These are phyloP conservation scores for Arthrobotrys sinensis DNA, from an alignment of 2,329 filamentous ascomycete species.

Conservation along the genomic window DNA sequence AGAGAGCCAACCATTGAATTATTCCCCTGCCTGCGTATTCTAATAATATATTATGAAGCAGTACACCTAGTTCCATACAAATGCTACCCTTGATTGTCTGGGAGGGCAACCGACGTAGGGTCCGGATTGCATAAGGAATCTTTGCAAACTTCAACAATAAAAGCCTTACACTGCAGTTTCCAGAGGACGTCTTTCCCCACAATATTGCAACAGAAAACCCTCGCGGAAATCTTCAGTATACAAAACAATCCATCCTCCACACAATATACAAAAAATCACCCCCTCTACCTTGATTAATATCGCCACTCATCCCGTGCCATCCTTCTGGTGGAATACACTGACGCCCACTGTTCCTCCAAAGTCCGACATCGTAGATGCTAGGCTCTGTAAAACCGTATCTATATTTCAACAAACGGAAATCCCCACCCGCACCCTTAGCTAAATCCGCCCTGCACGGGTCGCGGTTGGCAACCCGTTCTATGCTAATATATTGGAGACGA, in stretches of 20 bases:
- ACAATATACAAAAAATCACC: constrained; percentile 16
- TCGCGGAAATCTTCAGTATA: too few species aligned
- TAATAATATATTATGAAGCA: too few species aligned
- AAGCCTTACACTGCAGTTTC: too few species aligned
- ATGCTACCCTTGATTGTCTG: too few species aligned
- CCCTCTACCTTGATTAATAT: constrained; percentile 21
- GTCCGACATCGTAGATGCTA: constrained; percentile 10
- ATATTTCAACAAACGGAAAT: constrained; percentile 3
- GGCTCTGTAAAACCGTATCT: neutral
- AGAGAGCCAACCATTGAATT: too few species aligned
- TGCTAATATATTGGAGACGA: neutral
- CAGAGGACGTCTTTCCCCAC: too few species aligned
- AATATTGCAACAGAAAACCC: too few species aligned
- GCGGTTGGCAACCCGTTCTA: neutral
- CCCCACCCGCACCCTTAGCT: constrained; percentile 20
- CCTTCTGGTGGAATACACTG: neutral
- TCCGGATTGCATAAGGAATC: too few species aligned
- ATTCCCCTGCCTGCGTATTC: too few species aligned
- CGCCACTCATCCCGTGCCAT: constrained; percentile 17
- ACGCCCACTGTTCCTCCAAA: neutral
- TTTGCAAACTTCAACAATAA: too few species aligned
- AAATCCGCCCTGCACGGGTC: neutral
- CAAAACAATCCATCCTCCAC: constrained; percentile 9
- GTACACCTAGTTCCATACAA: too few species aligned
- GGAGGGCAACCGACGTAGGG: too few species aligned